Base-by-base conservation (phyloP, 1,284 basidiomycete genomes). In the Ceratobasidium sp. region DNA sequence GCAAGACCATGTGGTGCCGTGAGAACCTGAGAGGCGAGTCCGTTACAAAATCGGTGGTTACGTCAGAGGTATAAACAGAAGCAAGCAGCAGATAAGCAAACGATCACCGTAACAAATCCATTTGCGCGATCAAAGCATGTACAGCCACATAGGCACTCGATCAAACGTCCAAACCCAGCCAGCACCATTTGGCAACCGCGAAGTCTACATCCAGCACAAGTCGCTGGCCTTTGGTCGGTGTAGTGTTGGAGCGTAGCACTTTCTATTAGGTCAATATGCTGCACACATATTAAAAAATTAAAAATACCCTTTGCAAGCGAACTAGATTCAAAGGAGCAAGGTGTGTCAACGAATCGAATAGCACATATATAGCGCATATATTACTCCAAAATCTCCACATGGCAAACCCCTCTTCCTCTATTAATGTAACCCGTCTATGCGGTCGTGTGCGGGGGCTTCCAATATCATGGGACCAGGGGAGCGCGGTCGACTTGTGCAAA, bases 81-180 rank as follows among this genome's bases (percentile, higher is more conserved):
- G 37, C 37, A 49, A 44, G 43, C 43, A 8, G 43, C 8, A 44
- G 43, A 44, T 19, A 49, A 49, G 15, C 19, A 17, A 19, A 44
- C 7, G 15, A 44, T 44, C 6, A 44, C 7, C 43, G 15, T 44
- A 44, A 44, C 43, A 44, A 44, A n/a, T 29, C 25, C 13, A 62
- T 62, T 61, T 37, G 13, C 59, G 43, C 40, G 17, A 7, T 22
- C 9, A 37, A 62, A 43, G 59, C 59, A 62, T 19, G 34, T 37
- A 62, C 59, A 62, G 59, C 59, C 59, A 62, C 59, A 62, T 13
- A 17, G 1, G 37, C 17, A 22, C 59, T 62, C 59, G 59, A 62
- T 62, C 59, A 62, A 62, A 40, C 8, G 59, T 37, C 4, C 17
- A 22, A 7, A 9, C 37, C 40, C 1, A 13, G 34, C 34, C 15